These are phyloP conservation scores for Dalbergia cultrata DNA, from an alignment of 306 rosid species.

Conservation along the genomic window DNA sequence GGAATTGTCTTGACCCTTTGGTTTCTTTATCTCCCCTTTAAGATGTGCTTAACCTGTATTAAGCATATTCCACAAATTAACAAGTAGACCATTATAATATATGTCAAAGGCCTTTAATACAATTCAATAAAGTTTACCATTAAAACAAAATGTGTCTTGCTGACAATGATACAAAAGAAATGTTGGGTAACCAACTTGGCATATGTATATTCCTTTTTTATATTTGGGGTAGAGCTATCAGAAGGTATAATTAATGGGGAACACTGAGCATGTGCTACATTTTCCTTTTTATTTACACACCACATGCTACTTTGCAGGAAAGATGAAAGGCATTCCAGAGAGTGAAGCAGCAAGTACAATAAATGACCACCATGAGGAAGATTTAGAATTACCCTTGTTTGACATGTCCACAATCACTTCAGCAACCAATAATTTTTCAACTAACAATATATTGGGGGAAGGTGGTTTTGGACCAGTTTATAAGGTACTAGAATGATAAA, in stretches of 20 bases:
- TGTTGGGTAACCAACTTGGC: too few species aligned
- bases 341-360: not conserved
- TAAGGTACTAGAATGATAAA: constrained; percentile 38
- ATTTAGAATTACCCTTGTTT: constrained; percentile 56
- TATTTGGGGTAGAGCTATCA: too few species aligned
- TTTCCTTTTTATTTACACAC: not conserved
- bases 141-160: too few species aligned
- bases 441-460: constrained; percentile 37
- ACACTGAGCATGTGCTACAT: not conserved
- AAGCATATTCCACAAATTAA: not conserved
- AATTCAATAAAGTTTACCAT: not conserved
- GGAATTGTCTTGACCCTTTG: not conserved
- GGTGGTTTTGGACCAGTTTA: constrained; percentile 54
- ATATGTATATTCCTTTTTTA: too few species aligned
- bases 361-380: constrained; percentile 24
- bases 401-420: constrained; percentile 41
- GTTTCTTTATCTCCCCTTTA: not conserved
- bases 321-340: too few species aligned
- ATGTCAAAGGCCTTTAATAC: not conserved
- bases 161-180: too few species aligned
- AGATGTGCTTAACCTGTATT: not conserved
- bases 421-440: constrained; percentile 50
- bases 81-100: not conserved
- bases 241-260: not conserved
- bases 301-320: too few species aligned